Percentiles rank a stretch among this genome's conserved stretches.
These are phyloP conservation scores for Lonicera japonica DNA, from an alignment of 129 eudicot genomes.

Conservation along the genomic window DNA sequence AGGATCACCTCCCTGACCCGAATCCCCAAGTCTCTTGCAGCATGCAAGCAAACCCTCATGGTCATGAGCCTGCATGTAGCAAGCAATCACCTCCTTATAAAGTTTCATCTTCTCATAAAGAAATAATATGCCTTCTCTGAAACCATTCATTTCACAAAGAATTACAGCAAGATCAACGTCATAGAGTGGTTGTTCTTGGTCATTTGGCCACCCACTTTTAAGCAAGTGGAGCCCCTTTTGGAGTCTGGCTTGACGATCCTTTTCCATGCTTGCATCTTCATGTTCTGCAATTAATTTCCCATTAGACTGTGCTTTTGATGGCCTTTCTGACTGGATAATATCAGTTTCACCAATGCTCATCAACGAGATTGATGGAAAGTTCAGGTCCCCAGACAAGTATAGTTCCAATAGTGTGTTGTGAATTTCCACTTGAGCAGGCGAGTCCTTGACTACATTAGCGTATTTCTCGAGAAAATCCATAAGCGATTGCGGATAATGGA, in stretches of 20 bases:
- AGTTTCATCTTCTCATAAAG: constrained; percentile 96
- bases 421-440: constrained; percentile 96
- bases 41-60: constrained; percentile 95
- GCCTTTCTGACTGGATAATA: constrained; percentile 15
- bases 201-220: constrained; percentile 81
- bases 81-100: constrained; percentile 91
- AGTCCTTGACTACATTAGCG: constrained; percentile 78
- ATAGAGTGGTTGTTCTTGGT: constrained; percentile 80
- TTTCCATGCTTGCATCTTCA: constrained; percentile 29
- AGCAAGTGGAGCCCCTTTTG: constrained; percentile 80
- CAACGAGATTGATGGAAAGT: constrained; percentile 63
- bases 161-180: constrained; percentile 90
- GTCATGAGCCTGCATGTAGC: constrained; percentile 96
- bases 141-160: constrained; percentile 81
- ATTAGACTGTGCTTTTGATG: constrained; percentile 31
- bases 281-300: constrained; percentile 39
- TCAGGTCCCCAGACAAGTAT: constrained; percentile 68
- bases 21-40: constrained; percentile 97
- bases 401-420: constrained; percentile 90
- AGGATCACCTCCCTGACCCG: constrained; percentile 83
- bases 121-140: constrained; percentile 75
- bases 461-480: constrained; percentile 90
- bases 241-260: constrained; percentile 54
- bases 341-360: constrained; percentile 29
- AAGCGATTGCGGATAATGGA: constrained; percentile 82